These are phyloP conservation scores for Beverwykella pulmonaria DNA, from an alignment of 495 filamentous ascomycete species.

Conservation along the genomic window DNA sequence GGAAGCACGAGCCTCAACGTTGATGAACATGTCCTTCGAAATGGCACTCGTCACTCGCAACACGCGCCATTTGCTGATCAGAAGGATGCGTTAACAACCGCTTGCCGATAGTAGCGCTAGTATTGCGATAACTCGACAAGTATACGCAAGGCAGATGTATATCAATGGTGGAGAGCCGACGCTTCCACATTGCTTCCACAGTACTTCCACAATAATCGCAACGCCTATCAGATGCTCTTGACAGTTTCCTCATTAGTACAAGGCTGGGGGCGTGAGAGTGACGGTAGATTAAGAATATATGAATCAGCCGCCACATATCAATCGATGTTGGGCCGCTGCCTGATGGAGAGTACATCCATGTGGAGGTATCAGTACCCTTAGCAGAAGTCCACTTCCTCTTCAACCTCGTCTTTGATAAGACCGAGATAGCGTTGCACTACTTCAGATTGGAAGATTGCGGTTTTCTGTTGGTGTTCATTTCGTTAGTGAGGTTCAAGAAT, in stretches of 20 bases:
- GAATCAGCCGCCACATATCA: conserved; percentile 10
- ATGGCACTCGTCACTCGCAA: conserved; percentile 11
- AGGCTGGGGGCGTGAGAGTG: conserved; percentile 11
- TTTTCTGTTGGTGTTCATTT: conserved; percentile 13
- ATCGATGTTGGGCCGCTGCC: conserved; percentile 11
- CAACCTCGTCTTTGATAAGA: conserved; percentile 7
- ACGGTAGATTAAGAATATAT: conserved; percentile 30
- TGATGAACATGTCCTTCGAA: not conserved
- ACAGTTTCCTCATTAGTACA: conserved; percentile 25
- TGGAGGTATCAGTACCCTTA: conserved; percentile 12
- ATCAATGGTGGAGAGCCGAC: conserved; percentile 22
- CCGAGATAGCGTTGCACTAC: conserved; percentile 24
- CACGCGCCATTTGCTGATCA: conserved; percentile 21
- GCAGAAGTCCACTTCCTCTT: conserved; percentile 29
- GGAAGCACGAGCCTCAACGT: not conserved
- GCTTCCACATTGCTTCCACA: conserved; percentile 9
- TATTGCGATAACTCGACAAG: not conserved
- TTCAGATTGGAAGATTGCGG: conserved; percentile 21
- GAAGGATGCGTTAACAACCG: conserved; percentile 4
- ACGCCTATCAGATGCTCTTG: conserved; percentile 30
- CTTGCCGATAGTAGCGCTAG: conserved; percentile 18
- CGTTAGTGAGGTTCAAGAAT: not conserved
- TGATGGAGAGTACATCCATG: not conserved
- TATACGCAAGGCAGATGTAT: not conserved
- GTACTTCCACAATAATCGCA: conserved; percentile 7